Percentiles rank a stretch among this genome's conserved stretches.
These are phyloP conservation scores for Amanita muscaria DNA, from an alignment of 768 basidiomycete species.

Conservation along the genomic window DNA sequence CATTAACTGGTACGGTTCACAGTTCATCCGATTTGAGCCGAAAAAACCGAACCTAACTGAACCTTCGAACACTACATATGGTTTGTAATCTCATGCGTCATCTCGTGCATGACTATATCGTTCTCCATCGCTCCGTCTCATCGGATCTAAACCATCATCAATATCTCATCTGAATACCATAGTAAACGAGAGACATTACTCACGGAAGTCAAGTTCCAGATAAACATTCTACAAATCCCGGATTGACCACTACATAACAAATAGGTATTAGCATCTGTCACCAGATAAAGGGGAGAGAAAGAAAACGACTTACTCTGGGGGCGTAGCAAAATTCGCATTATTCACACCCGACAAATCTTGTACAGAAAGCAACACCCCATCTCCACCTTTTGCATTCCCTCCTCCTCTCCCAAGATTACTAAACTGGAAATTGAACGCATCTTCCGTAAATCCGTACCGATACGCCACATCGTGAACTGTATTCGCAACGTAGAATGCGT, in stretches of 20 bases:
- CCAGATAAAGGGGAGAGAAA: no score
- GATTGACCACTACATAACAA: slow-evolving; percentile 12
- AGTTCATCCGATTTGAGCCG: no score
- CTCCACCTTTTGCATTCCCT: slow-evolving; percentile 23
- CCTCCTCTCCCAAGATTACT: slow-evolving; percentile 48
- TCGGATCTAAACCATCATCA: slow-evolving; percentile 23
- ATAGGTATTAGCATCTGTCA: slow-evolving; percentile 15
- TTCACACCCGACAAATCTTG: slow-evolving; percentile 37
- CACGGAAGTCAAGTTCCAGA: slow-evolving; percentile 15
- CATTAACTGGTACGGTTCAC: no score
- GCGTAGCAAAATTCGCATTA: slow-evolving; percentile 37
- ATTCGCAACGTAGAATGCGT: slow-evolving; percentile 55
- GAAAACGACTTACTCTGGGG: slow-evolving; percentile 38
- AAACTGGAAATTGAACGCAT: slow-evolving; percentile 51
- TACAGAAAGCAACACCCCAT: slow-evolving; percentile 42
- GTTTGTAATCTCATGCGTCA: slow-evolving; percentile 35
- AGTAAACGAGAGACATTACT: not conserved
- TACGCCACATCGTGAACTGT: slow-evolving; percentile 44
- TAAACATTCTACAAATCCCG: slow-evolving; percentile 15
- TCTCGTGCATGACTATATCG: slow-evolving; percentile 33
- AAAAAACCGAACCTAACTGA: no score
- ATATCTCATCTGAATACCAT: not conserved
- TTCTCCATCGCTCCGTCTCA: slow-evolving; percentile 44
- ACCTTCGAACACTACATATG: no score
- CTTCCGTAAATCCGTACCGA: slow-evolving; percentile 52